Base-by-base conservation (phyloP, 2,329 filamentous ascomycete genomes). In the Pyricularia sp. region DNA sequence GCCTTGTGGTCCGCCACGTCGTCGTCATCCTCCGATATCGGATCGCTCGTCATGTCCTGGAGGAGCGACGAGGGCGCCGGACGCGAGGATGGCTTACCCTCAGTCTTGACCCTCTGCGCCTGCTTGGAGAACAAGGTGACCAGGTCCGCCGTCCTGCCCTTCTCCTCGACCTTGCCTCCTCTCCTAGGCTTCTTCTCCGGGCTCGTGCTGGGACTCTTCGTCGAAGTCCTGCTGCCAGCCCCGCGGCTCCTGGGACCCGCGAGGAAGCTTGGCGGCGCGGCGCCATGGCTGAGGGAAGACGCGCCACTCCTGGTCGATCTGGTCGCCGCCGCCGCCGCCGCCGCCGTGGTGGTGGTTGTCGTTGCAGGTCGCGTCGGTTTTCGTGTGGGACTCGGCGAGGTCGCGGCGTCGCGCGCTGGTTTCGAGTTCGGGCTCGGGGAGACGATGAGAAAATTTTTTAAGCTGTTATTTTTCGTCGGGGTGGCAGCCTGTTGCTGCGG, bases 1-100 rank as follows among this genome's bases (percentile, higher is more conserved):
- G 82, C 79, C 70, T 80, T 85, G 71, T 81, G 78, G 36, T 85
- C 82, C 5, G 80, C 80, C 42, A 88, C 81, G 33, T 86, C 83
- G 72, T 88, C 86, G 68, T 88, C 85, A 67, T 87, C 87, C 67
- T 87, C 87, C 36, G 87, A 89, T 73, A 89, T 88, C 1, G 83
- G 82, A 72, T 86, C 84, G 78, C 82, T 84, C 67, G 81, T 78
- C 55, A 85, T 82, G 70, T 86, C 84, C 70, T 86, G 83, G 36
- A 81, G 72, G 11, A 76, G 73, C 25, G 75, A 69, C 50, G 72
- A 71, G 71, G 68, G 73, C 75, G 58, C 65, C 67, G 68, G 63
- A 26, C 58, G 58, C 23, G 25, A 61, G 33, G 33, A 2, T 36
- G 66, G 69, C 68, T 71, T 66, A n/a, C 36, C 31, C 4, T 68